Percentiles rank a stretch among this genome's conserved stretches.
phyloP scores from a whole-genome alignment of 257 asterid species.

The Sherardia arvensis region DNA sequence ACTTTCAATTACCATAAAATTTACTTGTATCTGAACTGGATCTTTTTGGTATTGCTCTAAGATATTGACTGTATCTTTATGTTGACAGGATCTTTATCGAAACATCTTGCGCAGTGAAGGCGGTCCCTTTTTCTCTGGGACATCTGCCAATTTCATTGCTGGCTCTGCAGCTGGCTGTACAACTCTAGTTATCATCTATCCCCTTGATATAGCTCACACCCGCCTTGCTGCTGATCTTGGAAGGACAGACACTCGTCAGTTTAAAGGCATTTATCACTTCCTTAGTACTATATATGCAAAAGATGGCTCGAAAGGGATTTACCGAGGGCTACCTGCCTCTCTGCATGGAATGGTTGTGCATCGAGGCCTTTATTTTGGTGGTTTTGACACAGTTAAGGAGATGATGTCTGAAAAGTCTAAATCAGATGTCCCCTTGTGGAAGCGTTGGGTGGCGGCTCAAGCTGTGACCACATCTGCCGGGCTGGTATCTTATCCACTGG shows the following conservation, averaged over 20 bases:
- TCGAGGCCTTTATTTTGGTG: conserved; percentile 85
- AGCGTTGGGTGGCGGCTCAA: conserved; percentile 88
- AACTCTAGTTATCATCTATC: conserved; percentile 71
- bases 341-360: conserved; percentile 89
- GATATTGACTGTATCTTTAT: conserved; percentile 4
- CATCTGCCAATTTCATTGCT: conserved; percentile 69
- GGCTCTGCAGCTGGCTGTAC: conserved; percentile 96
- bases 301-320: conserved; percentile 77
- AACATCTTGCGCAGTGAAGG: conserved; percentile 50
- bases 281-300: conserved; percentile 42
- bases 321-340: conserved; percentile 84
- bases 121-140: conserved; percentile 56
- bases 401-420: conserved; percentile 37
- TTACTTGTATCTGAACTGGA: background rate
- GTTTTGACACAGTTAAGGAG: conserved; percentile 78
- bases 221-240: conserved; percentile 98
- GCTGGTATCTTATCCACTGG: conserved; percentile 76
- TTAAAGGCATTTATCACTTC: conserved; percentile 75
- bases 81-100: conserved; percentile 65
- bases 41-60: background rate
- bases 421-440: conserved; percentile 65
- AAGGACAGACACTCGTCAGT: conserved; percentile 60
- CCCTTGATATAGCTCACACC: conserved; percentile 93
- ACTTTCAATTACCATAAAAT: background rate
- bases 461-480: conserved; percentile 93